Base-by-base conservation (phyloP, 1,284 basidiomycete genomes). In the Naganishia sp. region DNA sequence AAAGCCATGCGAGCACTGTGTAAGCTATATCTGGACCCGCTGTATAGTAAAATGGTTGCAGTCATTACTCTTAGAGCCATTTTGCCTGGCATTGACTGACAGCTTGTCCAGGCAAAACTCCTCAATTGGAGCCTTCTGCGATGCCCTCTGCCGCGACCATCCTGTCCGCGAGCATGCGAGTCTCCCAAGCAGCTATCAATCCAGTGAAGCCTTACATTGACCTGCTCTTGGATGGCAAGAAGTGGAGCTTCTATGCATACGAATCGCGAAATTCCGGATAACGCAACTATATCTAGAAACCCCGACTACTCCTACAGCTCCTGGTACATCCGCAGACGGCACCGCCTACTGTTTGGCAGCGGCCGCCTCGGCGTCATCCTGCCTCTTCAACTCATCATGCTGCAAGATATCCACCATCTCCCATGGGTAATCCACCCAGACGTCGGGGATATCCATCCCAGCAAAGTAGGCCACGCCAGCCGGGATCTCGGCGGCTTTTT, bases 401-500 rank as follows among this genome's bases (percentile, higher is more conserved):
- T 63, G 45, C 50, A 69, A 50, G 50, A 69, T 69, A 46, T 69
- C 68, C 11, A 56, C 55, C 68, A 69, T 69, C 64, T 69, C 68
- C 78, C 79, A 80, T 15, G 79, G 79, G 72, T 80, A 80, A 5
- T 78, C 78, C 49, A 80, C 75, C 79, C 79, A 80, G 63, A 79
- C 72, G 64, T 80, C 79, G 31, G 75, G 76, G 5, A 78, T 80
- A 68, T 80, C 79, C 65, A 77, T 75, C 15, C 78, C 78, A 3
- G 77, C 75, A 63, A 79, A 80, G 73, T 80, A 80, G 52, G 73
- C 64, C 48, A 80, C 77, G 55, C 72, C 73, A 5, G 68, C 72
- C 10, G 92, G 90, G 53, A 97, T 79, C 50, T 84, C 79, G 31
- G 86, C 92, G 49, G 87, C 78, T 81, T 97, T 97, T 52, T 84